These are phyloP conservation scores for Spinacia oleracea DNA, from an alignment of 179 eudicot species.

Conservation along the genomic window DNA sequence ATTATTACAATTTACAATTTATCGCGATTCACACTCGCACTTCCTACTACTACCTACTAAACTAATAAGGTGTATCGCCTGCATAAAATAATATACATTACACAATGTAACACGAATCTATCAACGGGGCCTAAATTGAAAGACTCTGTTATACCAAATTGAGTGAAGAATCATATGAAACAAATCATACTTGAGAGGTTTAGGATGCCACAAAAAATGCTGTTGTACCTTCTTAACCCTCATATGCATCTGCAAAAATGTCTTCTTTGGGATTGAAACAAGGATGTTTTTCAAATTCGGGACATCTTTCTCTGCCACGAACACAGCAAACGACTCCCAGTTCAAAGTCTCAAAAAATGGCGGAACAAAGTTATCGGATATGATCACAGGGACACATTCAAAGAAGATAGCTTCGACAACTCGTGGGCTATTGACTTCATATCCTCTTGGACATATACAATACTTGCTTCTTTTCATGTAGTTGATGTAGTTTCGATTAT, in stretches of 20 bases:
- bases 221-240: conserved; percentile 52
- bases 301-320: conserved; percentile 51
- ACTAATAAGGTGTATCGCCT: too few relatives aligned
- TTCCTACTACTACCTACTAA: too few relatives aligned
- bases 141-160: conserved; percentile 59
- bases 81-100: too few relatives aligned
- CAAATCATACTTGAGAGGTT: conserved; percentile 59
- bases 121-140: conserved; percentile 35
- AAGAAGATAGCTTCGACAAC: conserved; percentile 61
- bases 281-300: conserved; percentile 51
- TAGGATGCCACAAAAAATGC: conserved; percentile 59
- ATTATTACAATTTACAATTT: too few relatives aligned
- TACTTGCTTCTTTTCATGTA: conserved; percentile 57
- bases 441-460: conserved; percentile 60
- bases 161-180: conserved; percentile 71
- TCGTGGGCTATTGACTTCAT: conserved; percentile 54
- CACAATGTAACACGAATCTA: not conserved
- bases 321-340: conserved; percentile 61
- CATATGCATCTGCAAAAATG: conserved; percentile 45
- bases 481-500: conserved; percentile 43
- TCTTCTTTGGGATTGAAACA: conserved; percentile 42
- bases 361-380: conserved; percentile 58
- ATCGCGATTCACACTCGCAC: too few relatives aligned
- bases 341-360: conserved; percentile 59
- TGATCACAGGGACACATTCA: conserved; percentile 61